A percentile compares a stretch with the other conserved stretches of the same genome.
These are phyloP conservation scores for Tolypocladium amazonense DNA, from an alignment of 2,329 filamentous ascomycete genomes.

Conservation along the genomic window DNA sequence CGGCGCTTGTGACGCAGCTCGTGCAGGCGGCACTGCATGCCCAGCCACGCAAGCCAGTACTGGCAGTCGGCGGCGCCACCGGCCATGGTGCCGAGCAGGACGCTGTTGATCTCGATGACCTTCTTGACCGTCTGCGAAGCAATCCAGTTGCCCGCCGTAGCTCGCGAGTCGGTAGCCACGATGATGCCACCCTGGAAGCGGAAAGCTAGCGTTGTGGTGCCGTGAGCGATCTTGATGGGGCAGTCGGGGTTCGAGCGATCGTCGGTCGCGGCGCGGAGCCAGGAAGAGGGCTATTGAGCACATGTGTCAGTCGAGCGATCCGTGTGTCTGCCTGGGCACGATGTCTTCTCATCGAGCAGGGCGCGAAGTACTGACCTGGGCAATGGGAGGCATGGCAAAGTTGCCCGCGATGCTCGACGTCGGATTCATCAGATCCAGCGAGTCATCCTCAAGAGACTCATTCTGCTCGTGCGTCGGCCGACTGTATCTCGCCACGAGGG, in stretches of 20 bases:
- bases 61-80: conserved; percentile 98
- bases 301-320: neutral
- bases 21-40: conserved; percentile 98
- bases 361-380: conserved; percentile 48
- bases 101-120: conserved; percentile 96
- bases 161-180: conserved; percentile 93
- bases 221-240: conserved; percentile 98
- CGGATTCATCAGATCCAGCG: conserved; percentile 63
- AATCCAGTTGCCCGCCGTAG: conserved; percentile 98
- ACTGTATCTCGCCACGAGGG: conserved; percentile 86
- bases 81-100: conserved; percentile 93
- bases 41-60: conserved; percentile 98
- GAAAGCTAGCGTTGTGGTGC: conserved; percentile 95
- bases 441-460: conserved; percentile 60
- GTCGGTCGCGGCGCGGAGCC: conserved; percentile 94
- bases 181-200: conserved; percentile 98
- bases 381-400: conserved; percentile 89
- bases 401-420: conserved; percentile 74
- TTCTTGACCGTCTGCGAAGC: conserved; percentile 99
- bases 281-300: conserved; percentile 62
- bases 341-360: neutral
- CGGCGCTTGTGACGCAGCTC: conserved; percentile 98
- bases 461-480: conserved; percentile 61
- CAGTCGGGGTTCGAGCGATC: conserved; percentile 94
- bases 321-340: neutral